Base-by-base conservation (phyloP, 2,329 filamentous ascomycete species). In the Elsinoe arachidis region DNA sequence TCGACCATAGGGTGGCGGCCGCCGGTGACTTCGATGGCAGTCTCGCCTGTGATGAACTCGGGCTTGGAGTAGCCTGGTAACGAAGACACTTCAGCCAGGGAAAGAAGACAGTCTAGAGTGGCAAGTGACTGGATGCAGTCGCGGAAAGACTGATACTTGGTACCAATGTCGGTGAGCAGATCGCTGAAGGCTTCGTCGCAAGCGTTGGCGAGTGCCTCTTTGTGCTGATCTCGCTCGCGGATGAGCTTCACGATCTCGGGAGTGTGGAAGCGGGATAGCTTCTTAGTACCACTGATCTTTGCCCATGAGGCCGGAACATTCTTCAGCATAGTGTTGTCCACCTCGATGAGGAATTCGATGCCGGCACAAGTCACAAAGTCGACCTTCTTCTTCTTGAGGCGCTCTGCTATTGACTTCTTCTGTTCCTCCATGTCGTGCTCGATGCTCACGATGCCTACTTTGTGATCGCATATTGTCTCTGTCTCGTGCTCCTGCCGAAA, bases 1-100 rank as follows among this genome's bases (percentile, higher is more conserved):
- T 99, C 93, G 46, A 96, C 91, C 80, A 99, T 96, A 38, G 93
- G 92, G 69, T 99, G 93, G 3, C 93, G 87, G 56, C 90, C 93
- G 47, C 82, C 80, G 4, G 77, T 71, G 60, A 96, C 84, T 63
- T 80, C 77, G 60, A 99, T 85, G 59, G 83, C 80, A 7, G 85
- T 83, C 11, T 83, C 77, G 5, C 83, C 74, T 11, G 81, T 80
- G 35, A 58, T 51, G 61, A 85, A 80, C 2, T 82, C 80, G 0
- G 93, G 93, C 62, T 90, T 90, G 63, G 81, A 81, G 73, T 99
- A 99, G 62, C 91, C 91, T 0, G 92, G 91, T 60, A 93, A 87
- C 1, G 81, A 80, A 54, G 93, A 92, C 5, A 97, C 85, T 30
- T 84, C 84, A 37, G 92, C 86, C 6, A 99, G 81, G 3, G 90